These are phyloP conservation scores for Dactylellina haptotyla DNA, from an alignment of 2,329 filamentous ascomycete genomes.

Conservation along the genomic window DNA sequence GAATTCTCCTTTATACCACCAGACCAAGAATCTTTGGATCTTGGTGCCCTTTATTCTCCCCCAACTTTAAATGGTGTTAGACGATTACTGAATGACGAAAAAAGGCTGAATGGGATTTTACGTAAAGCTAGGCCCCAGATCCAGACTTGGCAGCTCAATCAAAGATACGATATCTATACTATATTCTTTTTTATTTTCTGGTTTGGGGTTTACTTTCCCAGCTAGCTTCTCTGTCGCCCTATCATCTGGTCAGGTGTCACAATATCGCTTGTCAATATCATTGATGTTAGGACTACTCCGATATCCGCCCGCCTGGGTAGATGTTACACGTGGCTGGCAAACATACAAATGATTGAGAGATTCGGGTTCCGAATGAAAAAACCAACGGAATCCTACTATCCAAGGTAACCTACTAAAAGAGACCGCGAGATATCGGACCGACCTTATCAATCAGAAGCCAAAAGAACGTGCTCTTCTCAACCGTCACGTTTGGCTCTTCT, in stretches of 20 bases:
- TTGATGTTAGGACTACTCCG: slow-evolving; percentile 30
- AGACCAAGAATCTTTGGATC: neutral
- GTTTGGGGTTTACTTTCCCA: neutral
- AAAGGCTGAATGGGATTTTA: slow-evolving; percentile 50
- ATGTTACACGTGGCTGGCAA: slow-evolving; percentile 43
- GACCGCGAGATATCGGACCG: slow-evolving; percentile 32
- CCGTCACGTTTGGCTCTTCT: neutral
- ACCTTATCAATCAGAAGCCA: neutral
- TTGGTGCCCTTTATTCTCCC: neutral
- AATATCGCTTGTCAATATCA: slow-evolving; percentile 28
- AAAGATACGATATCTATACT: slow-evolving; percentile 32
- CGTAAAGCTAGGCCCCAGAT: slow-evolving; percentile 32
- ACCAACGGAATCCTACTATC: slow-evolving; percentile 12
- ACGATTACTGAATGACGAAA: slow-evolving; percentile 28
- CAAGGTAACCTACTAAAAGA: slow-evolving; percentile 20
- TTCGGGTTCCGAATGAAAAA: slow-evolving; percentile 14
- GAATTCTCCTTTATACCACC: slow-evolving; percentile 9
- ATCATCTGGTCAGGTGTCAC: slow-evolving; percentile 48
- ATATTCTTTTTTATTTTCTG: slow-evolving; percentile 1
- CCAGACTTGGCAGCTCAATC: slow-evolving; percentile 43
- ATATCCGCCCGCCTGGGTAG: slow-evolving; percentile 42
- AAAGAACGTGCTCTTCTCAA: neutral
- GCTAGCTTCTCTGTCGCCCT: slow-evolving; percentile 27
- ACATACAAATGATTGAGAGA: slow-evolving; percentile 6
- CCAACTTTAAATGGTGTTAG: slow-evolving; percentile 39